Base-by-base conservation (phyloP, 1,139 yeast species). In the Nakaseomyces uthaithaninus region DNA sequence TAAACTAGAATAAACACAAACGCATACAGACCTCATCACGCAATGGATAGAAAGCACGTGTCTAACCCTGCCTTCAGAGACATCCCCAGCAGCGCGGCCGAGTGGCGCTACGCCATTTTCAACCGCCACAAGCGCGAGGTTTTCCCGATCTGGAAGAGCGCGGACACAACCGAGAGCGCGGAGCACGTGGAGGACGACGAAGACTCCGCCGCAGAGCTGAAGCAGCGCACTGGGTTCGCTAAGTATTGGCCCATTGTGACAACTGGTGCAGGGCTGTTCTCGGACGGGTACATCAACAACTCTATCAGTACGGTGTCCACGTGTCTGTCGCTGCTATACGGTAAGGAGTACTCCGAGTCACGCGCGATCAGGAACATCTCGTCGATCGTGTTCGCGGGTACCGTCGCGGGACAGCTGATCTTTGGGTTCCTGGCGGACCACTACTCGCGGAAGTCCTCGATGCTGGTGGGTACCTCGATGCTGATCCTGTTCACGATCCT, bases 361-460 rank as follows among this genome's bases (percentile, higher is more conserved):
- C 61, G 64, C 38, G 94, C 95, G 19, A 75, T 82, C 43, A 71
- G 77, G 46, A 85, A 86, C 55, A 83, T 87, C 41, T 72, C 93
- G 0, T 77, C 95, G n/a, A 82, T 87, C 56, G 94, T 87, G 0
- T 87, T 87, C 57, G 95, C 74, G 10, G 96, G 96, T 53, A 86
- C 89, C 3, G 93, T 87, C 38, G 72, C 83, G n/a, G 96, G 96
- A 33, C 89, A 80, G 67, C 69, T 87, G 41, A 41, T 69, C 2
- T 86, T 87, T 62, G 96, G 95, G 37, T 78, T 76, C 54, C 65
- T 83, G 39, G 74, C 94, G 14, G 96, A 87, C 63, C 74, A 78
- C 54, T 67, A 77, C 50, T 80, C 87, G 10, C 76, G 96, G 65
- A 85, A 80, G 55, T 63, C 70, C 7, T 94, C 94, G 37, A 86